Base-by-base conservation (phyloP, 495 filamentous ascomycete species). In the Hyaloscypha bicolor region DNA sequence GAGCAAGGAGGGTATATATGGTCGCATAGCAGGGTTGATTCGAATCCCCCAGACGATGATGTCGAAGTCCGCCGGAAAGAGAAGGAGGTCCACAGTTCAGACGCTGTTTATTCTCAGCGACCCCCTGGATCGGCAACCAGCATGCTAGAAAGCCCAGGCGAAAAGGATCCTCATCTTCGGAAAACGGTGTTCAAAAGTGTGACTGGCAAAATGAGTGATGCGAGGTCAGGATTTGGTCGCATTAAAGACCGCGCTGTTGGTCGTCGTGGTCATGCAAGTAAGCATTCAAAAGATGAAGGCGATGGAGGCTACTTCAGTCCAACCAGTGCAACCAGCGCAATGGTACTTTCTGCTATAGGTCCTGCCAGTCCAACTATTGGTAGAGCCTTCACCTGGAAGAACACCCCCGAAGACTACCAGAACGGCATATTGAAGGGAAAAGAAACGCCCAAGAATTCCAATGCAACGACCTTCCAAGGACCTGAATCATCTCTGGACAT, bases 181-280 rank as follows among this genome's bases (percentile, higher is more conserved):
- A 87, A 85, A 65, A 86, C 85, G 4, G 87, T 92, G 19, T 87
- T 93, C 72, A 94, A 92, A 74, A 91, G 88, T 69, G 89, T 96
- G 25, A 90, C 90, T 37, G 91, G 85, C 4, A 89, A 88, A 65
- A 89, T 93, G 66, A 92, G 89, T 60, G 93, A 96, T 78, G 92
- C 93, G 63, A 87, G 91, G 35, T 92, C 90, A 59, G 93, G 93
- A 9, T 82, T 97, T 60, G 91, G 88, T 8, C 87, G 90, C 33
- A 93, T 97, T 78, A 91, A 91, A 69, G 92, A 94, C 74, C 42
- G 42, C 16, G 93, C 91, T 5, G 91, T 97, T 25, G 90, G 82
- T 9, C 68, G 79, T 42, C 80, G 83, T 64, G 78, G 82, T 19
- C 84, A 87, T 55, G 68, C 66, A 32, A 82, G 75, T 63, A 81